A percentile compares a stretch with the other conserved stretches of the same genome.
These are phyloP conservation scores for Puccinia novopanici DNA, from an alignment of 1,284 basidiomycete species.

Conservation along the genomic window DNA sequence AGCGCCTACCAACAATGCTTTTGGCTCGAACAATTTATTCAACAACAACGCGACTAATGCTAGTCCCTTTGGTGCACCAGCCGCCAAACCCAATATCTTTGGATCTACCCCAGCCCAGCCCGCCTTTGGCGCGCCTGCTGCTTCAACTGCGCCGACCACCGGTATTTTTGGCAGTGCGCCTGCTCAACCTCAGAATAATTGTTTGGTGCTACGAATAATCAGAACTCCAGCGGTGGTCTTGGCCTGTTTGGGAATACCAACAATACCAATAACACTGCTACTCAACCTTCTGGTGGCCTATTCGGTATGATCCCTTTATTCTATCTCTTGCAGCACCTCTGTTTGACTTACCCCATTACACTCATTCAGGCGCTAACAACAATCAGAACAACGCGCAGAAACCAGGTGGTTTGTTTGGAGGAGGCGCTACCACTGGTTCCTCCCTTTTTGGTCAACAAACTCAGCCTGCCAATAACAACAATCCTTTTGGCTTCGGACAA, in stretches of 20 bases:
- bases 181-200: conserved; percentile 44
- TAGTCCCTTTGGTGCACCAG: conserved; percentile 35
- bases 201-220: conserved; percentile 44
- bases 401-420: conserved; percentile 48
- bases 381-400: conserved; percentile 48
- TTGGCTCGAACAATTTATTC: conserved; percentile 33
- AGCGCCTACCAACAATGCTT: conserved; percentile 36
- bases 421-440: conserved; percentile 18
- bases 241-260: conserved; percentile 27
- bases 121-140: conserved; percentile 34
- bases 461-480: conserved; percentile 12
- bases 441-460: conserved; percentile 44
- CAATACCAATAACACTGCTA: conserved; percentile 18
- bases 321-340: background rate
- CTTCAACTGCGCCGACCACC: conserved; percentile 28
- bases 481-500: conserved; percentile 39
- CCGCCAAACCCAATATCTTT: conserved; percentile 49
- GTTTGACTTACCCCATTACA: background rate
- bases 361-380: conserved; percentile 29
- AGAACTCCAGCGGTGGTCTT: conserved; percentile 22
- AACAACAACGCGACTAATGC: conserved; percentile 32
- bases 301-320: conserved; percentile 33
- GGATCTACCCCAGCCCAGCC: conserved; percentile 19
- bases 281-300: conserved; percentile 37
- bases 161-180: conserved; percentile 21